Conservation (phyloP, 139 green algal genomes). For the Chlorella sp. region DNA sequence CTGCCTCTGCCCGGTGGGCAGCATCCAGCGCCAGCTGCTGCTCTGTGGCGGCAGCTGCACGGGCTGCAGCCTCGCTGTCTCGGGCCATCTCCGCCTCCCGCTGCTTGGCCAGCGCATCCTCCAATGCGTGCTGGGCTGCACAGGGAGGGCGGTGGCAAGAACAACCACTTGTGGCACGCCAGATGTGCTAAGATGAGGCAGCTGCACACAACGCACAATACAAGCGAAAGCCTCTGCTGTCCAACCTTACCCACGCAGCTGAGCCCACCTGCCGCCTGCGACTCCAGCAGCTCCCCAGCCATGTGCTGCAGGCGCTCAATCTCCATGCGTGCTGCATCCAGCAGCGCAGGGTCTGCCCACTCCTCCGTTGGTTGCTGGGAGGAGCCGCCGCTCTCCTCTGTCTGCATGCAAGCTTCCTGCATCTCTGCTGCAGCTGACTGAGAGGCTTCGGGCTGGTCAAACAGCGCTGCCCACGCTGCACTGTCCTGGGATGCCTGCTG, state of each 20-base stretch:
- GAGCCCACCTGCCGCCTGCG: background rate
- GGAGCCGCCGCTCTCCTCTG: background rate
- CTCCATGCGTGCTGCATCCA: slow-evolving; percentile 12
- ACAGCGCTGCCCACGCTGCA: slow-evolving; percentile 10
- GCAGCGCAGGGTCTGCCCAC: background rate
- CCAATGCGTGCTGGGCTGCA: slow-evolving; percentile 21
- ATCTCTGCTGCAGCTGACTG: background rate
- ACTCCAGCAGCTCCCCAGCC: background rate
- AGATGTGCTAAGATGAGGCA: background rate
- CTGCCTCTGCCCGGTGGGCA: slow-evolving; percentile 1
- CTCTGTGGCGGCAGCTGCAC: background rate
- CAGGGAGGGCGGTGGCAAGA: background rate
- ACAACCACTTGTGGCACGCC: background rate
- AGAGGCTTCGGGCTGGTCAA: background rate
- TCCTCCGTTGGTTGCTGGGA: background rate
- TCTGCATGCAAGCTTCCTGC: background rate
- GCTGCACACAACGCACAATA: no score
- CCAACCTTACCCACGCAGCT: no score
- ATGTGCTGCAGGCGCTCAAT: slow-evolving; percentile 27
- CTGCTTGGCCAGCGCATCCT: slow-evolving; percentile 1
- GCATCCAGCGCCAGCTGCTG: slow-evolving; percentile 1
- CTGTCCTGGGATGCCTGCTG: background rate
- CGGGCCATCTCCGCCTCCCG: background rate
- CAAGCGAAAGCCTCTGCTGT: no score
- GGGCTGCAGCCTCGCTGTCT: background rate